A percentile compares a stretch with the other conserved stretches of the same genome.
Evolutionary conservation across 148 eudicot genomes (phyloP).

Genomic region (Rheum nobile): DNA sequence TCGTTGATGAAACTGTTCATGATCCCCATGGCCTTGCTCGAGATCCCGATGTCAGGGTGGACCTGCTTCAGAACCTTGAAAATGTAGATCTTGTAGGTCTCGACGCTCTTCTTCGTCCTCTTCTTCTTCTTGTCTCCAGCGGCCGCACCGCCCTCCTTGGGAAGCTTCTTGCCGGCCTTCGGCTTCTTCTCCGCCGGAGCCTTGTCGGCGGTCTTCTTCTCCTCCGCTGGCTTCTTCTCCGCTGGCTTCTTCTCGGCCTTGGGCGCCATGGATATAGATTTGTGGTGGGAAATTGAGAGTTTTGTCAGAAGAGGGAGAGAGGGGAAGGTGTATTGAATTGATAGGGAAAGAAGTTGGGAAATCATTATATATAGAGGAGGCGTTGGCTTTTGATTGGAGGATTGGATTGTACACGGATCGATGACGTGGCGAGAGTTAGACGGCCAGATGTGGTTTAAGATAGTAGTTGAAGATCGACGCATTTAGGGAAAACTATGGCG

Average conservation of each 20-base stretch:
- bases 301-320: background rate
- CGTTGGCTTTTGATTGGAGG: background rate
- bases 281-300: background rate
- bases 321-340: background rate
- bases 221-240: conserved; percentile 17
- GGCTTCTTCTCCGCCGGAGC: conserved; percentile 20
- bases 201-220: conserved; percentile 15
- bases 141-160: conserved; percentile 12
- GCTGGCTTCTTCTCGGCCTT: conserved; percentile 20
- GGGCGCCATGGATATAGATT: conserved; percentile 6
- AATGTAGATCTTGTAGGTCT: conserved; percentile 19
- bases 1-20: conserved; percentile 18
- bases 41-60: conserved; percentile 16
- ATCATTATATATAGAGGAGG: background rate
- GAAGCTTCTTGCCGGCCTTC: conserved; percentile 18
- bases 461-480: background rate
- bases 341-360: background rate
- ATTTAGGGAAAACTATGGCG: background rate
- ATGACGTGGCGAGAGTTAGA: background rate
- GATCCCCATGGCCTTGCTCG: conserved; percentile 18
- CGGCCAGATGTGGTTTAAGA: background rate
- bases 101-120: conserved; percentile 14
- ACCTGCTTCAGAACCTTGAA: conserved; percentile 18
- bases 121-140: conserved; percentile 15
- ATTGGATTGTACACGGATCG: background rate